Percentiles rank a stretch among this genome's conserved stretches.
phyloP scores from a whole-genome alignment of 2,329 filamentous ascomycete species.

The Anthostomella pinea region DNA sequence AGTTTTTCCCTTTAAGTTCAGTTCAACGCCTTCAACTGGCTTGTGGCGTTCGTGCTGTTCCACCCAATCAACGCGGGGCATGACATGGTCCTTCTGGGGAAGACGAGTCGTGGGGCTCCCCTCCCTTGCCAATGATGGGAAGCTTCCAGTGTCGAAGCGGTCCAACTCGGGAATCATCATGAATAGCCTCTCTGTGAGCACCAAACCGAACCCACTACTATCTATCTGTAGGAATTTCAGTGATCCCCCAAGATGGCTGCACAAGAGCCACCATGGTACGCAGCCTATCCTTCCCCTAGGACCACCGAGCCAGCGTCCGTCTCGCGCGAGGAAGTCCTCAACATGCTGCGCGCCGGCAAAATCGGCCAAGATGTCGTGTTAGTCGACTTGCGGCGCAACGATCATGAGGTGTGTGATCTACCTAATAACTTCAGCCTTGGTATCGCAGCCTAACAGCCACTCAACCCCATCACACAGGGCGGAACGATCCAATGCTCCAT shows the following conservation, averaged over 20 bases:
- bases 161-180: no score
- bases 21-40: no score
- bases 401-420: constrained; percentile 39
- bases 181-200: no score
- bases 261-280: constrained; percentile 14
- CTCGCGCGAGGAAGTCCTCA: constrained; percentile 14
- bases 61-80: no score
- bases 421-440: neutral
- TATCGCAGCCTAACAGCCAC: constrained; percentile 1
- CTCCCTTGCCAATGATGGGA: no score
- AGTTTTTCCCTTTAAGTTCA: no score
- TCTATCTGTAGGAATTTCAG: neutral
- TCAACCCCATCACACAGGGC: constrained; percentile 42
- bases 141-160: no score
- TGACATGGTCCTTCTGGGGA: no score
- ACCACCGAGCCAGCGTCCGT: constrained; percentile 6
- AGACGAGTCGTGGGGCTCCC: no score
- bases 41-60: no score
- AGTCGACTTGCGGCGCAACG: constrained; percentile 41
- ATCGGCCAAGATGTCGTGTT: constrained; percentile 31
- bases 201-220: neutral
- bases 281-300: constrained; percentile 12
- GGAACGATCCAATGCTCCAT: constrained; percentile 54
- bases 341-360: constrained; percentile 4
- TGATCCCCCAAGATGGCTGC: neutral